phyloP scores from a whole-genome alignment of 306 rosid genomes.

The Rosa rugosa region DNA sequence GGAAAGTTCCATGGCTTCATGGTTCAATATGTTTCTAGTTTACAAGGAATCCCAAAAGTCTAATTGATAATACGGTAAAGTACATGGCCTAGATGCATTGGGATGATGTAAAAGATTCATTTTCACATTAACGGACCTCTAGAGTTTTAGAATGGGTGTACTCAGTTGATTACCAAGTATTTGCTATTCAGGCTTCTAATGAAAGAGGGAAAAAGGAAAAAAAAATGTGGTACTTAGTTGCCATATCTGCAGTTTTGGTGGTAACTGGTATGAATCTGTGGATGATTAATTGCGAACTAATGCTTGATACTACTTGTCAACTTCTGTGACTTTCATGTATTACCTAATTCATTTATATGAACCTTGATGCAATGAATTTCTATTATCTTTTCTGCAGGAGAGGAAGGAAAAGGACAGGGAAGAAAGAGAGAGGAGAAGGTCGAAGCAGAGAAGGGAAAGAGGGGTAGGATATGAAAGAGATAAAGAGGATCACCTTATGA shows the following conservation, averaged over 20 bases:
- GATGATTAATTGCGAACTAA: neutral
- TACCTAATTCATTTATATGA: neutral
- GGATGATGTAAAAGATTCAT: neutral
- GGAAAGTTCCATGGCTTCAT: neutral
- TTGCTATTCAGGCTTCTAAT: neutral
- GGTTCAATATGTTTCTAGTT: neutral
- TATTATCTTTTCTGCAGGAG: constrained; percentile 45
- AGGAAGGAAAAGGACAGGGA: constrained; percentile 84
- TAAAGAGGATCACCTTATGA: constrained; percentile 58
- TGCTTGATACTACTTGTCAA: neutral
- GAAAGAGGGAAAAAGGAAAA: neutral
- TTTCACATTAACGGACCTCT: neutral
- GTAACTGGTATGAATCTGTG: neutral
- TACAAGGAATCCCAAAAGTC: neutral
- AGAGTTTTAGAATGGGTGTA: neutral
- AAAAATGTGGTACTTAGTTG: neutral
- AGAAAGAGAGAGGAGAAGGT: constrained; percentile 68
- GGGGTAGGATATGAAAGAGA: constrained; percentile 65
- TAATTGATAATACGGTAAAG: neutral
- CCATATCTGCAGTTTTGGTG: neutral
- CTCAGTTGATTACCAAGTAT: neutral
- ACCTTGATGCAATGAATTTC: neutral
- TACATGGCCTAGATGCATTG: neutral
- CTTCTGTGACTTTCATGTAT: neutral
- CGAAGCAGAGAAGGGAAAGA: constrained; percentile 70